Evolutionary conservation across 495 filamentous ascomycete species (phyloP), one percentile per base, ranked within the genome.

Genomic region (Astrothelium macrocarpum): DNA sequence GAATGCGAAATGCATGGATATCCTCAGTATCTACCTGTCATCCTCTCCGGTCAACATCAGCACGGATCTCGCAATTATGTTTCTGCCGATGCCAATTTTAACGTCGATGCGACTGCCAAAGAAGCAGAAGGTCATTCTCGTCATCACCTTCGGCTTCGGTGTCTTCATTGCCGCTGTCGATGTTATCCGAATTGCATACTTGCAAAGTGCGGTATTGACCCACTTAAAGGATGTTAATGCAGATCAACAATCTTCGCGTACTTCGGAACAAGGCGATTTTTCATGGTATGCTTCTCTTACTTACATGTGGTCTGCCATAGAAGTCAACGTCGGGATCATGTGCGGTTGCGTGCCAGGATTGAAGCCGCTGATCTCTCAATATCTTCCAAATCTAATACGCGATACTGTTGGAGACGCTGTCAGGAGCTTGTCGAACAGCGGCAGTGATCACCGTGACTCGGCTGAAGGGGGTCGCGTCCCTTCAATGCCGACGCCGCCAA

Each of bases 111-210:
- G 84, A 39, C 77, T 96, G 25, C 91, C 91, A 1, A 82, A 77
- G 66, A 87, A 88, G 62, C 91, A 96, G 68, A 96, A 95, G 77
- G 79, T 85, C 32, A 90, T 95, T 56, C 73, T 96, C 23, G 80
- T 95, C 60, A 76, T 92, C 49, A 92, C 90, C 0, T 96, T 96
- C 68, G 82, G 74, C 59, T 78, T 95, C 62, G 90, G 91, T 68
- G 83, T 90, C 61, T 96, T 96, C 68, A 89, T 95, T 25, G 86
- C 90, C 0, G 80, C 93, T 1, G 87, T 96, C 56, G 91, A 95
- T 76, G 90, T 96, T 12, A 81, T 96, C 53, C 81, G 93, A 58
- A 90, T 96, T 63, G 92, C 89, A 62, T 96, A 92, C 71, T 81
- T 97, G 43, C 89, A 96, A 72, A 82, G 85, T 65, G 91, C 91